Evolutionary conservation across 2,329 filamentous ascomycete species (phyloP), one percentile per base, ranked within the genome.

Genomic region (Cordyceps tenuipes): DNA sequence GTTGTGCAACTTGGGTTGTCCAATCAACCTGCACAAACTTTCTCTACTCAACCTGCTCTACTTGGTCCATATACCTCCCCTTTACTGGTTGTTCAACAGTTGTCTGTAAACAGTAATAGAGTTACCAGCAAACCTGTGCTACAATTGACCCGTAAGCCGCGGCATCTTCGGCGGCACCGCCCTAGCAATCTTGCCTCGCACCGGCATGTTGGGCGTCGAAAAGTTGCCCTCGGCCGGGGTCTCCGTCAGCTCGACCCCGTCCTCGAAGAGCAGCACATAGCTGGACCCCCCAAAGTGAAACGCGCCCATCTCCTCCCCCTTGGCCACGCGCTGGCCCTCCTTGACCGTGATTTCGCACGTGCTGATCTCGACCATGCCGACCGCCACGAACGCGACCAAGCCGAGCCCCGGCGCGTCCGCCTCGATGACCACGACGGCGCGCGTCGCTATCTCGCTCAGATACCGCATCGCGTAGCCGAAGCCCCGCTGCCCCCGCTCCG

Each of bases 211-310:
- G 8, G 53, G 53, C 3, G 53, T 48, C 12, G 29, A 23, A n/a
- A 48, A 56, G 29, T 56, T 10, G 9, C 53, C 53, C 43, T 13
- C 6, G 4, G 29, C 7, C 13, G 75, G 76, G 41, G 77, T 71
- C 0, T 68, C 75, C 2, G 74, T 69, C 0, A 84, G 62, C 58
- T 77, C 73, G 36, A 86, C 81, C 0, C 75, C 79, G 63, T 80
- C 77, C 29, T 82, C 72, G 73, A 91, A 90, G 3, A 91, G 67
- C 65, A 91, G 68, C 65, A 85, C 89, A 68, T 89, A 84, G 1
- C 83, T 84, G 7, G 82, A 86, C 0, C 89, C 88, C n/a, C 88
- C 88, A 68, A 87, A 91, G 68, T 91, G 88, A 72, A 91, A 91
- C 87, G 90, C 90, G 47, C 88, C 88, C 44, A 85, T 76, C 73